Percentiles rank a stretch among this genome's conserved stretches.
phyloP scores from a whole-genome alignment of 371 early-diverging fungal species.

The Mucor saturninus region DNA sequence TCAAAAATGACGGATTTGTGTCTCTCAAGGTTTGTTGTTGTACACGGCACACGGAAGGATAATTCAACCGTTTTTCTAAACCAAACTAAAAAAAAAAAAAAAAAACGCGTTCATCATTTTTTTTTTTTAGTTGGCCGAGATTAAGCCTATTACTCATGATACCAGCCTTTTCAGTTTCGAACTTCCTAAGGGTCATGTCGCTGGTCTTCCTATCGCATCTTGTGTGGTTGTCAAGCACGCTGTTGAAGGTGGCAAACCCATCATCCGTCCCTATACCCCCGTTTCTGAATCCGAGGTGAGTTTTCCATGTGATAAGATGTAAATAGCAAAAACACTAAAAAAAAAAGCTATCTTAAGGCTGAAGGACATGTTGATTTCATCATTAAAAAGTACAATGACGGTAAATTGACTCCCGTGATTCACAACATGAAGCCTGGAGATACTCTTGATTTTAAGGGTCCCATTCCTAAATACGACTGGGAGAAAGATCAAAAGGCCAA shows the following conservation, averaged over 20 bases:
- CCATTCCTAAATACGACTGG: conserved; percentile 85
- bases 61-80: too few relatives aligned
- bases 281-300: conserved; percentile 67
- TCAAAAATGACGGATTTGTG: conserved; percentile 70
- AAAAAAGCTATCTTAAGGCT: conserved; percentile 27
- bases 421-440: conserved; percentile 84
- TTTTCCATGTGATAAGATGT: background rate
- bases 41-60: background rate
- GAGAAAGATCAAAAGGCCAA: conserved; percentile 73
- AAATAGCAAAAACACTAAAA: background rate
- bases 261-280: conserved; percentile 94
- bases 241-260: conserved; percentile 58
- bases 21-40: conserved; percentile 60
- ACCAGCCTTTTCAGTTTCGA: conserved; percentile 83
- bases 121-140: conserved; percentile 51
- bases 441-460: conserved; percentile 87
- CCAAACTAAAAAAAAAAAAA: background rate
- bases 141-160: conserved; percentile 73
- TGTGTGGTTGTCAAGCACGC: conserved; percentile 74
- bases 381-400: conserved; percentile 78
- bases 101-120: background rate
- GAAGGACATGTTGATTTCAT: conserved; percentile 87
- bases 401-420: conserved; percentile 82
- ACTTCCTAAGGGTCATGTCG: conserved; percentile 68
- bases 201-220: conserved; percentile 80